A percentile compares a stretch with the other conserved stretches of the same genome.
Evolutionary conservation across 1,284 basidiomycete species (phyloP).

Genomic region (Melampsora larici-populina): DNA sequence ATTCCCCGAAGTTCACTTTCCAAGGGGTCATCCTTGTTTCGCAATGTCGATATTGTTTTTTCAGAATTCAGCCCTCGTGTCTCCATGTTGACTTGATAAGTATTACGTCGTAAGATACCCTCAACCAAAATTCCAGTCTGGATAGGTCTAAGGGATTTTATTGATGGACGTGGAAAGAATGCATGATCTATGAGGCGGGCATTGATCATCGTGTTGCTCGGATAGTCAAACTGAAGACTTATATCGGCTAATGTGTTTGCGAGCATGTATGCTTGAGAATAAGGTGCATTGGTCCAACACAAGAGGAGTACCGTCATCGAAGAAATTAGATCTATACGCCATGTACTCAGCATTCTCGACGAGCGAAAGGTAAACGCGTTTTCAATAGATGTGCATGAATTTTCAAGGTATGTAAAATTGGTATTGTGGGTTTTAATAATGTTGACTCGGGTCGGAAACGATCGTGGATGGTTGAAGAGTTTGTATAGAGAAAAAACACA

Average conservation of each 20-base stretch:
- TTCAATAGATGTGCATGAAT: too few relatives aligned
- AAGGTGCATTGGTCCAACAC: not conserved
- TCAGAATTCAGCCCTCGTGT: not conserved
- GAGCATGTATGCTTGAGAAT: slow-evolving; percentile 1
- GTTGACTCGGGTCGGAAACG: too few relatives aligned
- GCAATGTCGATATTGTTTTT: not conserved
- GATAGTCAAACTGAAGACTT: not conserved
- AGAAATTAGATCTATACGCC: slow-evolving; percentile 2
- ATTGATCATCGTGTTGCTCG: not conserved
- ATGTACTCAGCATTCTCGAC: not conserved
- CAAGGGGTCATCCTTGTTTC: not conserved
- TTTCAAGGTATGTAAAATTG: too few relatives aligned
- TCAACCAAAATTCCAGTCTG: not conserved
- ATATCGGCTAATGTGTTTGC: not conserved
- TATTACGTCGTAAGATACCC: slow-evolving; percentile 3
- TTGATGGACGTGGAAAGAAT: not conserved
- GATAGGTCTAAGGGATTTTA: not conserved
- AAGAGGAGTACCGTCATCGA: not conserved
- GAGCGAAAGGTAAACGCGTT: not conserved
- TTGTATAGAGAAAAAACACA: too few relatives aligned
- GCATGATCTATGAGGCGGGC: not conserved
- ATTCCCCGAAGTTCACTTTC: not conserved
- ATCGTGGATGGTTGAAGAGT: too few relatives aligned
- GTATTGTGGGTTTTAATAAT: too few relatives aligned
- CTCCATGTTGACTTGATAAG: not conserved